Evolutionary conservation across 1,139 yeast species (phyloP), one percentile per base, ranked within the genome.

Genomic region (Protomyces lactucae-debilis): DNA sequence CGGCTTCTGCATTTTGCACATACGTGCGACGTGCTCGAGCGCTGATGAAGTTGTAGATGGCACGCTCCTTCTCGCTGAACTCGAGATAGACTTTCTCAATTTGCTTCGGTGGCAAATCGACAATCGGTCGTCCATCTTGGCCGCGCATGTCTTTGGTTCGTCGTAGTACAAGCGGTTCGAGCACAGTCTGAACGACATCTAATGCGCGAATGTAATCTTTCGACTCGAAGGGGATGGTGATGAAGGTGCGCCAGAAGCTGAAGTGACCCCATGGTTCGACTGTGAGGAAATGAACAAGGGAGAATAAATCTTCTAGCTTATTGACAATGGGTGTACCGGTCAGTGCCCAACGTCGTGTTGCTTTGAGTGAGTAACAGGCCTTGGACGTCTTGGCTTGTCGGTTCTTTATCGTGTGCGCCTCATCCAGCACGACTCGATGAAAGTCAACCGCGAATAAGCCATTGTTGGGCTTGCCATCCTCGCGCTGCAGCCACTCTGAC

Each of bases 291-390:
- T 85, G 85, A 18, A 91, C 83, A 60, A 91, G 76, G 2, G 96
- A 86, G 72, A 82, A 93, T 60, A 93, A 76, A 74, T 93, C 99
- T 73, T 93, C 97, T 8, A 93, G 78, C 67, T 92, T 78, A 74
- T 93, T 93, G 59, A 92, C 88, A 57, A 93, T 89, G 0, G 99
- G 98, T 0, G 99, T 93, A 14, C 99, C 99, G 0, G 98, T 91
- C 55, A 93, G 77, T 1, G 87, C 81, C 99, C 99, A 93, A 68
- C 84, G 84, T 60, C 95, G 79, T 52, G 80, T 79, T 71, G 89
- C 85, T 14, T 77, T 73, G 25, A 93, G 73, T 48, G 83, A 87
- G 57, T 83, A 85, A 10, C 92, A 82, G 0, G 98, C 88, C 70
- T 85, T 86, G 0, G 97, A 85, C 0, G 96, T 87, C 68, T 86